Evolutionary conservation across 139 green algal genomes (phyloP).

Genomic region (Closterium sp.): DNA sequence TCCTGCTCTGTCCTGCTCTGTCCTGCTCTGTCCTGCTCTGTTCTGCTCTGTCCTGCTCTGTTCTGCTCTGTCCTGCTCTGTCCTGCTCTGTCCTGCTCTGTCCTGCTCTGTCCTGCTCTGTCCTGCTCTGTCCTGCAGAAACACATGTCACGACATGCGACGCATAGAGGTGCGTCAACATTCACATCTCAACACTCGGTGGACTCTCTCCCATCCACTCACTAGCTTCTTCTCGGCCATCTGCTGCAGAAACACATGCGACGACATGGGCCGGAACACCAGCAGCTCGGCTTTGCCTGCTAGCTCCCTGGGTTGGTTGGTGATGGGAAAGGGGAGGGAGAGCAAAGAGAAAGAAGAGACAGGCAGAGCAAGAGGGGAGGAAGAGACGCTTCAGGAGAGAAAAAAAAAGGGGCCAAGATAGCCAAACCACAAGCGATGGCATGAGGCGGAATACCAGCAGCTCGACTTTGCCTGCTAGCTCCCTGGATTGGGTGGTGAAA

Average conservation of each 20-base stretch:
- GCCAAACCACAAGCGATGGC: background rate
- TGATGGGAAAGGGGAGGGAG: background rate
- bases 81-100: too few relatives aligned
- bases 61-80: too few relatives aligned
- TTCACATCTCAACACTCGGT: too few relatives aligned
- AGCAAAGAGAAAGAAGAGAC: background rate
- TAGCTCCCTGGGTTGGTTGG: too few relatives aligned
- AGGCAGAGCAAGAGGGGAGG: background rate
- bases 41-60: too few relatives aligned
- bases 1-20: too few relatives aligned
- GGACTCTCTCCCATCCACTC: too few relatives aligned
- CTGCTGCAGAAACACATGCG: constrained; percentile 31
- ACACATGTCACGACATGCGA: background rate
- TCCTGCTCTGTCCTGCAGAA: too few relatives aligned
- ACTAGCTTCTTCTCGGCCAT: constrained; percentile 2
- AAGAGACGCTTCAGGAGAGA: too few relatives aligned
- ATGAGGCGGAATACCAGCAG: constrained; percentile 25
- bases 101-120: too few relatives aligned
- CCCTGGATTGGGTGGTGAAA: background rate
- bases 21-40: too few relatives aligned
- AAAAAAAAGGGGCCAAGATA: too few relatives aligned
- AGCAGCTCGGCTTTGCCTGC: background rate
- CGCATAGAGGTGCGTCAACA: background rate
- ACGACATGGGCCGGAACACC: constrained; percentile 18
- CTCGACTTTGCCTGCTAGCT: constrained; percentile 28